Percentiles rank a stretch among this genome's conserved stretches.
These are phyloP conservation scores for Yamadazyma atmosphaerica DNA, from an alignment of 1,139 yeast species.

Conservation along the genomic window DNA sequence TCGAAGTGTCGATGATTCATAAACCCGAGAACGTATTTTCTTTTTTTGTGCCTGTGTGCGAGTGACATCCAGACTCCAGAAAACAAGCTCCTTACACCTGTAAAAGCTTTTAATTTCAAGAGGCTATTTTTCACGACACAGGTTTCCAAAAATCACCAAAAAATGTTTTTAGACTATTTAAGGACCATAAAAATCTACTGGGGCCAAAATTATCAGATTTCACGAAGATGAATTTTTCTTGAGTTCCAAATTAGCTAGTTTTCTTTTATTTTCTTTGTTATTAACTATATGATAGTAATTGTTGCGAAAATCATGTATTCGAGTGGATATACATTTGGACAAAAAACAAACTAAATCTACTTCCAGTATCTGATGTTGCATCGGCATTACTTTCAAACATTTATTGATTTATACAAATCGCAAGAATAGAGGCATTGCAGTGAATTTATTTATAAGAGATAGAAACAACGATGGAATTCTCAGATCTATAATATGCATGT, in stretches of 20 bases:
- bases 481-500: constrained; percentile 23
- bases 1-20: no score
- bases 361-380: no score
- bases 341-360: no score
- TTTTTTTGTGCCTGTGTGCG: no score
- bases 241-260: neutral
- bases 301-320: neutral
- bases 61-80: neutral
- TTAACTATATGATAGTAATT: no score
- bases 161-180: neutral
- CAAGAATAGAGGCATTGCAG: no score
- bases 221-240: neutral
- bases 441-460: no score
- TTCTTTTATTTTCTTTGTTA: no score
- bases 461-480: neutral
- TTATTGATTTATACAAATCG: neutral
- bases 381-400: neutral
- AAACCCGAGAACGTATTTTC: no score
- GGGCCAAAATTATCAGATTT: neutral
- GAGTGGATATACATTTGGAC: no score
- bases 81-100: no score
- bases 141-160: neutral
- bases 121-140: neutral
- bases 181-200: neutral
- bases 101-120: no score